Conservation (phyloP, 352 stramenopile genomes). For the Peronospora farinosa region DNA sequence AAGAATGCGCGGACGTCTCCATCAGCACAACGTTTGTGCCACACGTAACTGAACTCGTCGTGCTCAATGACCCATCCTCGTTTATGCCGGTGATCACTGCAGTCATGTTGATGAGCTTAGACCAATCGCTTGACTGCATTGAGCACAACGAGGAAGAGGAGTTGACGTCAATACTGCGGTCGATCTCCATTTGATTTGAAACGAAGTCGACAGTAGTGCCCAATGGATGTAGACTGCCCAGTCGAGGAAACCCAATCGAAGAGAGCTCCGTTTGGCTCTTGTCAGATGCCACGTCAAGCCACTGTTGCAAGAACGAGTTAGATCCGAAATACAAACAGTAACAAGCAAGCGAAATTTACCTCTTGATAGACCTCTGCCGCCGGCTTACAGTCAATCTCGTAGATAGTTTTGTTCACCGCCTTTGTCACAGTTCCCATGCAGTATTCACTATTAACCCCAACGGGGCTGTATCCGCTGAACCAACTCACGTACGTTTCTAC, state of each 20-base stretch:
- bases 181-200: slow-evolving; percentile 62
- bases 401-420: slow-evolving; percentile 77
- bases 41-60: slow-evolving; percentile 66
- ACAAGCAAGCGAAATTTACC: slow-evolving; percentile 23
- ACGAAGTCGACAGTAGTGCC: slow-evolving; percentile 78
- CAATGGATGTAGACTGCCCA: slow-evolving; percentile 78
- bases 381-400: slow-evolving; percentile 80
- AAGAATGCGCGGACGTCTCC: slow-evolving; percentile 70
- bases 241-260: slow-evolving; percentile 69
- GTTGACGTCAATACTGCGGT: slow-evolving; percentile 43
- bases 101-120: slow-evolving; percentile 80
- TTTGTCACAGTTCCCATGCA: slow-evolving; percentile 87
- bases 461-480: slow-evolving; percentile 83
- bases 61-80: slow-evolving; percentile 73
- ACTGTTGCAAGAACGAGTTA: slow-evolving; percentile 24
- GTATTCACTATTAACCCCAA: slow-evolving; percentile 64
- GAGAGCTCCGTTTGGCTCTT: slow-evolving; percentile 66
- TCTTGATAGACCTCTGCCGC: slow-evolving; percentile 79
- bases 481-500: slow-evolving; percentile 83
- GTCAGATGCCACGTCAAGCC: slow-evolving; percentile 73
- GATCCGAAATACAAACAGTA: not conserved
- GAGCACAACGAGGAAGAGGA: slow-evolving; percentile 62
- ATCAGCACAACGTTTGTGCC: slow-evolving; percentile 84
- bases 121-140: slow-evolving; percentile 79
- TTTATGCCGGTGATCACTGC: slow-evolving; percentile 83